Evolutionary conservation across 495 filamentous ascomycete species (phyloP).

Genomic region (Annulohypoxylon maeteangense): DNA sequence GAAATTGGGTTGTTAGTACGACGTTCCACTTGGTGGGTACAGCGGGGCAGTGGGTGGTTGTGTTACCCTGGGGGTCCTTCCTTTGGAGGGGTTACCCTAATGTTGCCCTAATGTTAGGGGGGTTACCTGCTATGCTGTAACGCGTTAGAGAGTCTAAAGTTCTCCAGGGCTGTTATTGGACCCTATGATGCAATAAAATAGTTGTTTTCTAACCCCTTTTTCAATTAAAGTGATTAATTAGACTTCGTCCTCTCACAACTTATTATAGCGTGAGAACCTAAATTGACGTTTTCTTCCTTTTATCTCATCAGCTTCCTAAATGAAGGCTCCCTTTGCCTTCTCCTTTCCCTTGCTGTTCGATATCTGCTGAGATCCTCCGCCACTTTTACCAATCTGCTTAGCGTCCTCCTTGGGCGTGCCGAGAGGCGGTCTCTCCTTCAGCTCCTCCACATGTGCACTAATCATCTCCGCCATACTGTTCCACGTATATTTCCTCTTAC

Average conservation of each 20-base stretch:
- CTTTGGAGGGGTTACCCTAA: not conserved
- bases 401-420: not conserved
- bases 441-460: conserved; percentile 1
- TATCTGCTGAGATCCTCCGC: not conserved
- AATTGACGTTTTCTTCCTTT: too few relatives aligned
- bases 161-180: too few relatives aligned
- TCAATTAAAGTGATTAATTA: not conserved
- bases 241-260: not conserved
- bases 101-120: not conserved
- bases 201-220: not conserved
- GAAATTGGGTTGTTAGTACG: conserved; percentile 9
- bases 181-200: not conserved
- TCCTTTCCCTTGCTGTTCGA: not conserved
- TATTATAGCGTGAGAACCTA: too few relatives aligned
- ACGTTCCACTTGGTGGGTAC: conserved; percentile 30
- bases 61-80: not conserved
- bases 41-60: conserved; percentile 14
- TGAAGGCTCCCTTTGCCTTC: not conserved
- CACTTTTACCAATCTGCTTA: not conserved
- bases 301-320: too few relatives aligned
- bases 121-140: not conserved
- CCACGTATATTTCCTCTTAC: not conserved
- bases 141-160: not conserved
- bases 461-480: conserved; percentile 18
- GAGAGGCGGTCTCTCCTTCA: conserved; percentile 10